Conservation (phyloP, 768 basidiomycete genomes). For the Suillus discolor region DNA sequence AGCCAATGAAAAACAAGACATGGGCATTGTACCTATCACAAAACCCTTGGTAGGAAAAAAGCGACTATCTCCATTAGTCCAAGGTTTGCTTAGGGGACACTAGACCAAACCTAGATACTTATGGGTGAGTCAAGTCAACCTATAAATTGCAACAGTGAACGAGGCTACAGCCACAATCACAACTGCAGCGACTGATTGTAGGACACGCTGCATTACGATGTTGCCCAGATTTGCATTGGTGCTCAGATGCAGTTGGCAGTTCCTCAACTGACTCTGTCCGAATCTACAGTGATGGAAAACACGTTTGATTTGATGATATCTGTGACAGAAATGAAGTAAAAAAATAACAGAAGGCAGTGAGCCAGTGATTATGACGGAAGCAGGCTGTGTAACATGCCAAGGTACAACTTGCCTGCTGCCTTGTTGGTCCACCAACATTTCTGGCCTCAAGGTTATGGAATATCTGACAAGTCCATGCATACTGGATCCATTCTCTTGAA, state of each 20-base stretch:
- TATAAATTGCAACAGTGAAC: constrained; percentile 10
- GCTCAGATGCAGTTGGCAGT: constrained; percentile 84
- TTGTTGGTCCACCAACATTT: constrained; percentile 92
- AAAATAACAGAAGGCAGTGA: background rate
- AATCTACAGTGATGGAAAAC: constrained; percentile 73
- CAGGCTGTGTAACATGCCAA: constrained; percentile 37
- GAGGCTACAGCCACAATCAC: constrained; percentile 80
- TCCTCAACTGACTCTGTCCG: constrained; percentile 80
- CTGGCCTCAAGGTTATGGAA: constrained; percentile 77
- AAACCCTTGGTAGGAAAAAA: background rate
- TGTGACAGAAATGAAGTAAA: background rate
- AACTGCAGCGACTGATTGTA: constrained; percentile 80
- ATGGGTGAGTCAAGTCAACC: background rate
- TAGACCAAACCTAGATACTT: background rate
- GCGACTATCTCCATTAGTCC: background rate
- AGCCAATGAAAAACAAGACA: constrained; percentile 34
- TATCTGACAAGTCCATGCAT: constrained; percentile 94
- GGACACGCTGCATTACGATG: constrained; percentile 74
- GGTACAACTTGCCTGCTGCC: constrained; percentile 79
- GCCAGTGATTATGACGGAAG: background rate
- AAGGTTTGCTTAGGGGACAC: background rate
- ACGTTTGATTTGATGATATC: constrained; percentile 22
- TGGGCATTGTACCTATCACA: constrained; percentile 1
- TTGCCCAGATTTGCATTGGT: constrained; percentile 91
- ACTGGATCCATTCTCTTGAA: constrained; percentile 93